Percentiles rank a stretch among this genome's conserved stretches.
These are phyloP conservation scores for Penicillium sumatraense DNA, from an alignment of 2,329 filamentous ascomycete genomes.

Conservation along the genomic window DNA sequence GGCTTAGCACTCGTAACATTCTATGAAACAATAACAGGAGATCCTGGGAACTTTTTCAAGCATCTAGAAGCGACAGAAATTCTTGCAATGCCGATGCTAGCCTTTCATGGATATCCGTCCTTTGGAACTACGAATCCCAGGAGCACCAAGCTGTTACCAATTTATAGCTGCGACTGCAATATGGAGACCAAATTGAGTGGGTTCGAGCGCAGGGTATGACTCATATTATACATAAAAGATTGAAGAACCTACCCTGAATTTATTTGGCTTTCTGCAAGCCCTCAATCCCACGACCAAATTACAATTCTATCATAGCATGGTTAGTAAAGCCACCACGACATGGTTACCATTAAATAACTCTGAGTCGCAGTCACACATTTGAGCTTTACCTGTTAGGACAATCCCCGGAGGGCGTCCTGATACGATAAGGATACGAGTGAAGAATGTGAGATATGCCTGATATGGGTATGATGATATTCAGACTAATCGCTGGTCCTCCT, in stretches of 20 bases:
- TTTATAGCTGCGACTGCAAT: background rate
- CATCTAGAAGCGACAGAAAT: background rate
- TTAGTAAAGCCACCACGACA: background rate
- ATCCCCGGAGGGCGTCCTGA: too few species aligned
- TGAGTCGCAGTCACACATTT: background rate
- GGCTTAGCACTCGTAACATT: background rate
- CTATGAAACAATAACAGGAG: background rate
- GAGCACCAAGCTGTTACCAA: background rate
- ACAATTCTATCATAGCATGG: background rate
- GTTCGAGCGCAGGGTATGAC: background rate
- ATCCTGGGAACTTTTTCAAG: background rate
- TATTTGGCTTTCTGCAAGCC: background rate
- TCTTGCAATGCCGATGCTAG: background rate
- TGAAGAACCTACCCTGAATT: background rate
- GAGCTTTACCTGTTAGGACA: background rate
- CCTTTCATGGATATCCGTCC: background rate
- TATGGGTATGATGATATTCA: too few species aligned
- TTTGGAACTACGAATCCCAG: background rate
- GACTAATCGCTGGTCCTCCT: too few species aligned
- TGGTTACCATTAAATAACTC: background rate
- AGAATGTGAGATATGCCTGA: too few species aligned
- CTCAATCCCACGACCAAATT: background rate
- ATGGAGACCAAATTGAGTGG: background rate
- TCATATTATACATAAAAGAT: background rate
- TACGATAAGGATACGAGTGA: too few species aligned